Conservation (phyloP, 371 early-diverging fungal species). For the Syncephalastrum sp. region DNA sequence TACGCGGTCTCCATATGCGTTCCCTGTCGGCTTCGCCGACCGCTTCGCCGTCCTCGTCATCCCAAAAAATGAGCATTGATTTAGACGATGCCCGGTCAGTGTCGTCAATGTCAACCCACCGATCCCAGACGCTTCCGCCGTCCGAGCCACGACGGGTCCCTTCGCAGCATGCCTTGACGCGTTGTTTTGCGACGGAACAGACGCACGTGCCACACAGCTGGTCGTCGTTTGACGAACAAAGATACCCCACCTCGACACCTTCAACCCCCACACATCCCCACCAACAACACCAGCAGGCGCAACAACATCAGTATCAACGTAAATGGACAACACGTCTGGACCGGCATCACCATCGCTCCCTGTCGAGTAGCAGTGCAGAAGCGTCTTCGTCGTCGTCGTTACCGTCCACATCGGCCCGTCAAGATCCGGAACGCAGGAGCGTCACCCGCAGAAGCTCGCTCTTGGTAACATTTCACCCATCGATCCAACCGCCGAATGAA, state of each 20-base stretch:
- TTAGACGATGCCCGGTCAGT: conserved; percentile 38
- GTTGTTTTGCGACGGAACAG: neutral
- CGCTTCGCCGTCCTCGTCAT: conserved; percentile 31
- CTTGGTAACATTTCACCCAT: conserved; percentile 21
- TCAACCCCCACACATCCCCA: neutral
- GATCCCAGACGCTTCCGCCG: no score
- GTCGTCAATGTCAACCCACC: conserved; percentile 14
- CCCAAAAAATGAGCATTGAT: conserved; percentile 42
- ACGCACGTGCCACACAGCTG: conserved; percentile 4
- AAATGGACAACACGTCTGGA: conserved; percentile 4
- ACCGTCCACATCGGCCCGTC: neutral
- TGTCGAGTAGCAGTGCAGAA: conserved; percentile 15
- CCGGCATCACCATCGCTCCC: conserved; percentile 9
- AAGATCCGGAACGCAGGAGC: conserved; percentile 40
- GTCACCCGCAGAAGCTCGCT: conserved; percentile 40
- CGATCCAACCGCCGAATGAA: no score
- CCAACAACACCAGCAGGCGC: conserved; percentile 3
- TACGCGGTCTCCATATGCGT: conserved; percentile 8
- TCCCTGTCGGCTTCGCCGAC: conserved; percentile 21
- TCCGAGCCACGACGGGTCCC: neutral
- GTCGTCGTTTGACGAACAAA: neutral
- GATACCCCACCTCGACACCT: conserved; percentile 2
- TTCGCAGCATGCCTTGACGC: no score
- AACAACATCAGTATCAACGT: conserved; percentile 1
- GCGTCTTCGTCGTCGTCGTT: neutral